Percentiles rank a stretch among this genome's conserved stretches.
These are phyloP conservation scores for Discostella stelligeroides DNA, from an alignment of 108 stramenopile species.

Conservation along the genomic window DNA sequence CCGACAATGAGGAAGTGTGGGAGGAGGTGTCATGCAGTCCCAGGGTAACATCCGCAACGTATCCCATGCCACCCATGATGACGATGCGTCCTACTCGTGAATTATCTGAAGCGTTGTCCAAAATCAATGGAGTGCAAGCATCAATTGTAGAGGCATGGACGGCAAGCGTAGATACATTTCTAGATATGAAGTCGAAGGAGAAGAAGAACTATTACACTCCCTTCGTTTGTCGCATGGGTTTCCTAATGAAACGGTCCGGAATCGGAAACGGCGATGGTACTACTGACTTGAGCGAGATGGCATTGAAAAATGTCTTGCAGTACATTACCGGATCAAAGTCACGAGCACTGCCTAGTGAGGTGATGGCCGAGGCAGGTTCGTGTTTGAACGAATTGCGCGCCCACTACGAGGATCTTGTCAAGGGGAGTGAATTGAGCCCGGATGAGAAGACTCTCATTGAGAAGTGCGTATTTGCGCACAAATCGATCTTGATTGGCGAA, in stretches of 20 bases:
- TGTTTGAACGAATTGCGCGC: conserved; percentile 51
- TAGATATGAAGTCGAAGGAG: conserved; percentile 80
- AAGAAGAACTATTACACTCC: conserved; percentile 74
- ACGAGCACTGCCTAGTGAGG: conserved; percentile 53
- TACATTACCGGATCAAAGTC: conserved; percentile 75
- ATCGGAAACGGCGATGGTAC: conserved; percentile 52
- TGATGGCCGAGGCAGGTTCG: conserved; percentile 56
- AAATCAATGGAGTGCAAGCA: conserved; percentile 63
- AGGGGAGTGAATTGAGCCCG: conserved; percentile 9
- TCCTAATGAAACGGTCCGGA: conserved; percentile 55
- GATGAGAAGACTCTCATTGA: conserved; percentile 56
- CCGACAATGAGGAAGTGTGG: conserved; percentile 33
- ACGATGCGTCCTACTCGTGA: conserved; percentile 31
- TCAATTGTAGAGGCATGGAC: conserved; percentile 79
- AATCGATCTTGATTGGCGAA: conserved; percentile 79
- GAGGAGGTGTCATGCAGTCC: conserved; percentile 32
- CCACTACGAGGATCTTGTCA: conserved; percentile 14
- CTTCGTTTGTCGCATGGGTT: conserved; percentile 70
- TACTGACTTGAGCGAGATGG: conserved; percentile 52
- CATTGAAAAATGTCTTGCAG: conserved; percentile 72
- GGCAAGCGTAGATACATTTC: conserved; percentile 72
- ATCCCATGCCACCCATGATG: conserved; percentile 47
- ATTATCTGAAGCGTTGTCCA: conserved; percentile 49
- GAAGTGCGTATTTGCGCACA: conserved; percentile 79
- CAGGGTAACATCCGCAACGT: conserved; percentile 20